Conservation (phyloP, 306 rosid species). For the Quercus gilva region DNA sequence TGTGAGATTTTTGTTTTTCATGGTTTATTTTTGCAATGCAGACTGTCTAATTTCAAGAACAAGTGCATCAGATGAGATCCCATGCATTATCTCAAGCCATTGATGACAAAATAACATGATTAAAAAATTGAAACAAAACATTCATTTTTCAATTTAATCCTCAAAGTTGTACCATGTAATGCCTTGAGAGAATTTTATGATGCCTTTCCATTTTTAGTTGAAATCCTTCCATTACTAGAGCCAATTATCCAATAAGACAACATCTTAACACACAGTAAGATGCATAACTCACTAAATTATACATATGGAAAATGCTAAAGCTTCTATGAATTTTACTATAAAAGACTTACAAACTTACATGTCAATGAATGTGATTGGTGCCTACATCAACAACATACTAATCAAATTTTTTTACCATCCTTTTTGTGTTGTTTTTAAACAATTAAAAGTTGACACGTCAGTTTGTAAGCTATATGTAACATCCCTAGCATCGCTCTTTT, state of each 20-base stretch:
- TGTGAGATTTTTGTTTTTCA: constrained; percentile 19
- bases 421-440: no score
- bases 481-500: no score
- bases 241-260: neutral
- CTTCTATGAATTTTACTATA: no score
- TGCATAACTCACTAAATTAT: neutral
- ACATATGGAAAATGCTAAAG: neutral
- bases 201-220: neutral
- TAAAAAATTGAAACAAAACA: neutral
- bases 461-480: no score
- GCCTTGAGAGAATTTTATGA: neutral
- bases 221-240: neutral
- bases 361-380: no score
- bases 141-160: neutral
- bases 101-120: neutral
- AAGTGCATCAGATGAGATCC: neutral
- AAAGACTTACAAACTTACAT: no score
- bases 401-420: no score
- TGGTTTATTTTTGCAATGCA: neutral
- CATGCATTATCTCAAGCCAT: neutral
- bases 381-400: no score
- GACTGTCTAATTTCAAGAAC: constrained; percentile 1
- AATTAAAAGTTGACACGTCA: no score
- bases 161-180: neutral
- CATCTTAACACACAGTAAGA: neutral